Percentiles rank a stretch among this genome's conserved stretches.
Conservation (phyloP, 2,329 filamentous ascomycete species). For the Plenodomus lindquistii region DNA sequence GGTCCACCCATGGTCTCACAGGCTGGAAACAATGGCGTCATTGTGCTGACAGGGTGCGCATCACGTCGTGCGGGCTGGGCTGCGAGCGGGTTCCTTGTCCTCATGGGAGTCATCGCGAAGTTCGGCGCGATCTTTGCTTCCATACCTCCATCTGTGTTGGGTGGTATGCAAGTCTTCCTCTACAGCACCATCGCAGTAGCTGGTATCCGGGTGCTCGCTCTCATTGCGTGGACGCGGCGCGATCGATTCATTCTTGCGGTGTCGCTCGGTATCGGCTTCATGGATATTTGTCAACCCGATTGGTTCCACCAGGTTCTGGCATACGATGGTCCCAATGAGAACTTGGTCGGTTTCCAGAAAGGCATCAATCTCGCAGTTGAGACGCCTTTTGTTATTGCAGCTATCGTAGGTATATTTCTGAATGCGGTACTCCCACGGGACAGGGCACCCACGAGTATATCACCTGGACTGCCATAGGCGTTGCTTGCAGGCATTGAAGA, state of each 20-base stretch:
- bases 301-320: slow-evolving; percentile 47
- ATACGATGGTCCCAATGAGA: slow-evolving; percentile 43
- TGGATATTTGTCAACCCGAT: slow-evolving; percentile 46
- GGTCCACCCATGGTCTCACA: slow-evolving; percentile 35
- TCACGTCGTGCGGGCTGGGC: slow-evolving; percentile 32
- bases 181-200: slow-evolving; percentile 34
- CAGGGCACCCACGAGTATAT: no score
- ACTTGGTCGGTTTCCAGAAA: slow-evolving; percentile 47
- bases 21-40: slow-evolving; percentile 36
- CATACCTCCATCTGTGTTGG: slow-evolving; percentile 47
- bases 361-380: slow-evolving; percentile 48
- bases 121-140: slow-evolving; percentile 35
- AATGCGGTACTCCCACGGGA: slow-evolving; percentile 49
- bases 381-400: slow-evolving; percentile 50
- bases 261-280: slow-evolving; percentile 32
- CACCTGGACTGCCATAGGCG: no score
- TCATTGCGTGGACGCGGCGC: slow-evolving; percentile 31
- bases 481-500: no score
- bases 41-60: slow-evolving; percentile 31
- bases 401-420: slow-evolving; percentile 42
- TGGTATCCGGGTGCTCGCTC: slow-evolving; percentile 30
- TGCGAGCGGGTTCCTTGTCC: slow-evolving; percentile 27
- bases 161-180: slow-evolving; percentile 50
- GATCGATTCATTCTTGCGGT: slow-evolving; percentile 35
- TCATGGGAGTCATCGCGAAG: slow-evolving; percentile 35